phyloP scores from a whole-genome alignment of 2,329 filamentous ascomycete genomes.

The Laburnicola sp. region DNA sequence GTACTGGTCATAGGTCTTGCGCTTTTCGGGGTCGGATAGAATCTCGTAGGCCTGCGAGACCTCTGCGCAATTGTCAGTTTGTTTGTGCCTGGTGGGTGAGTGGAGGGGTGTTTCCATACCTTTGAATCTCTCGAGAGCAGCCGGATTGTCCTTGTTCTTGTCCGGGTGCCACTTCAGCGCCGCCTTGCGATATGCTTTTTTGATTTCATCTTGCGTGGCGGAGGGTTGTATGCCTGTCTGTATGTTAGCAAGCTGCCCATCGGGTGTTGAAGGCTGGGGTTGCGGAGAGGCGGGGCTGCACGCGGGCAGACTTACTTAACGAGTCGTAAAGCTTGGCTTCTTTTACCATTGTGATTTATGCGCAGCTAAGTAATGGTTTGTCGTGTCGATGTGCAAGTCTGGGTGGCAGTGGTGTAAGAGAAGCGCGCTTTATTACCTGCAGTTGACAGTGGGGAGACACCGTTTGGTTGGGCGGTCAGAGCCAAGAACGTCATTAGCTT shows the following conservation, averaged over 20 bases:
- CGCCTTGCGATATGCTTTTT: slow-evolving; percentile 90
- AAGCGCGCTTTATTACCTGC: slow-evolving; percentile 34
- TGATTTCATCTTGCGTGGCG: slow-evolving; percentile 90
- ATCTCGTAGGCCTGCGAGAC: slow-evolving; percentile 98
- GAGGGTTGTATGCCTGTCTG: slow-evolving; percentile 67
- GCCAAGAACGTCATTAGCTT: background rate
- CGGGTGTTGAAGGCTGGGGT: slow-evolving; percentile 12
- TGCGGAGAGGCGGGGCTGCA: slow-evolving; percentile 28
- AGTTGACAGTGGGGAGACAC: slow-evolving; percentile 27
- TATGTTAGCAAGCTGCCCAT: slow-evolving; percentile 26
- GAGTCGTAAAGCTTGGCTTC: slow-evolving; percentile 95
- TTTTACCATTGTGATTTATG: slow-evolving; percentile 71
- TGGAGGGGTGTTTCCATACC: slow-evolving; percentile 45
- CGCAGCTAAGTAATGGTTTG: slow-evolving; percentile 11
- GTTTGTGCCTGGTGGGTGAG: background rate
- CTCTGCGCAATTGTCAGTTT: slow-evolving; percentile 56
- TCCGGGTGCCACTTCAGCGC: slow-evolving; percentile 94
- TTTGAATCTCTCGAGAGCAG: slow-evolving; percentile 92
- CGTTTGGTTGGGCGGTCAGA: slow-evolving; percentile 30
- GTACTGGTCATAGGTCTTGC: slow-evolving; percentile 91
- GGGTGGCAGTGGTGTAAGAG: slow-evolving; percentile 23
- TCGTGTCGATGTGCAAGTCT: slow-evolving; percentile 19
- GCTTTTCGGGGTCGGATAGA: slow-evolving; percentile 93
- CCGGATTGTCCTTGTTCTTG: slow-evolving; percentile 92
- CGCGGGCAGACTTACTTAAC: slow-evolving; percentile 54